Evolutionary conservation across 192 early-diverging fungal genomes (phyloP), one percentile per base, ranked within the genome.

Genomic region (Rhizophagus sp.): DNA sequence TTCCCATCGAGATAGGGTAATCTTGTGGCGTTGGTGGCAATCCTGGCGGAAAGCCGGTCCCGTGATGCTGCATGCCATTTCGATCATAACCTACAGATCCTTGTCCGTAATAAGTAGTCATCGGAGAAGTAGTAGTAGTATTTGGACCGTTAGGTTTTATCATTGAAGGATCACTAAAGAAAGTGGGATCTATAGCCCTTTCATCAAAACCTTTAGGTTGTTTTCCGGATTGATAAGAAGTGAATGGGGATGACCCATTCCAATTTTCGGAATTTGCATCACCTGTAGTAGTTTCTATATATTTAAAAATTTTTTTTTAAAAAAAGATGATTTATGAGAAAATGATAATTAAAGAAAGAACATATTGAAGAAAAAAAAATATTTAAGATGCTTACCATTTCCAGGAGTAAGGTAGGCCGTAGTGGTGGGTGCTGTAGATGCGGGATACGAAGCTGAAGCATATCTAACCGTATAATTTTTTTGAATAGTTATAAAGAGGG

Each of bases 171-270:
- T 70, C 68, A 39, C 34, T 70, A 39, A 70, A 70, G 36, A 70
- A 70, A 70, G 34, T 39, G 39, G 68, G 68, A 70, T 70, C 68
- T 70, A 70, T 39, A 39, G 68, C 68, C 22, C 68, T 33, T 19
- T 70, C 68, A 70, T 70, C 68, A n/a, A 39, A 70, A 70, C 68
- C 36, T 70, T 70, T 70, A 34, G 68, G 68, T 39, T 34, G 68
- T 70, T 70, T 25, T 66, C 33, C 33, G 25, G 65, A 39, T 22
- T 57, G 52, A 39, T 70, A 70, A 70, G 33, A 41, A 70, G 39
- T n/a, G 36, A 70, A 70, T 39, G 68, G 68, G 10, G 68, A 1
- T 25, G 65, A 17, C 25, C 65, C 65, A 66, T 33, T 66, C 25
- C 65, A 57, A 57, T 57, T 57, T 57, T 57, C 52, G 52, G 52